Conservation (phyloP, 495 filamentous ascomycete species). For the Penicillium tannophilum region DNA sequence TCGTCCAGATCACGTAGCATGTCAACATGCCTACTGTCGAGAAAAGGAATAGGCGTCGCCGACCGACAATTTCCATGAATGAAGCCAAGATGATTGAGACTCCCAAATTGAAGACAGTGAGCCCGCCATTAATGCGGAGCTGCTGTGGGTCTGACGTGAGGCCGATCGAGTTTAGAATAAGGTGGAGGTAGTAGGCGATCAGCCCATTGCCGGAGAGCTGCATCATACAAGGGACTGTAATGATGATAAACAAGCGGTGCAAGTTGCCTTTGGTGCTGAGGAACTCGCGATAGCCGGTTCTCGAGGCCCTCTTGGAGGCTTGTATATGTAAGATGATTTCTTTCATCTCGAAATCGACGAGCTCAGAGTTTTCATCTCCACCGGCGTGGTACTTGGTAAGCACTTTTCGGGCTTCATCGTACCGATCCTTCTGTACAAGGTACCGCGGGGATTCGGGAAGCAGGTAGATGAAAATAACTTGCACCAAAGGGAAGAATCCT, state of each 20-base stretch:
- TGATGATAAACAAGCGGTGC: constrained; percentile 60
- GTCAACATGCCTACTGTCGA: constrained; percentile 58
- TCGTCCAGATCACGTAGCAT: constrained; percentile 57
- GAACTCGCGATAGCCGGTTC: not conserved
- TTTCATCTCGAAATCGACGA: constrained; percentile 59
- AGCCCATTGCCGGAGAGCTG: constrained; percentile 42
- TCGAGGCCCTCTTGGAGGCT: not conserved
- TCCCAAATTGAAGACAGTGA: constrained; percentile 45
- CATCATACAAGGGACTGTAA: constrained; percentile 59
- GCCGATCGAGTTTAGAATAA: constrained; percentile 39
- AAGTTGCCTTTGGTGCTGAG: constrained; percentile 31
- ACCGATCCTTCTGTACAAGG: constrained; percentile 50
- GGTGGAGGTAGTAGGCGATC: constrained; percentile 33
- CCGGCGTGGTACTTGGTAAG: constrained; percentile 59
- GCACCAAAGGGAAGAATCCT: constrained; percentile 36
- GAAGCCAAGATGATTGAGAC: constrained; percentile 63
- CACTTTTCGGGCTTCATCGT: constrained; percentile 52
- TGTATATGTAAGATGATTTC: constrained; percentile 45
- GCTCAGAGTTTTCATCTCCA: constrained; percentile 44
- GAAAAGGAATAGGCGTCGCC: constrained; percentile 59
- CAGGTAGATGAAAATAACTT: constrained; percentile 42
- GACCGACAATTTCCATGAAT: constrained; percentile 63
- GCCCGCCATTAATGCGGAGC: not conserved
- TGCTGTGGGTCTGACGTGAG: constrained; percentile 44
- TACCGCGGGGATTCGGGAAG: constrained; percentile 47